Conservation (phyloP, 441 rosid species). For the Gossypium davidsonii region DNA sequence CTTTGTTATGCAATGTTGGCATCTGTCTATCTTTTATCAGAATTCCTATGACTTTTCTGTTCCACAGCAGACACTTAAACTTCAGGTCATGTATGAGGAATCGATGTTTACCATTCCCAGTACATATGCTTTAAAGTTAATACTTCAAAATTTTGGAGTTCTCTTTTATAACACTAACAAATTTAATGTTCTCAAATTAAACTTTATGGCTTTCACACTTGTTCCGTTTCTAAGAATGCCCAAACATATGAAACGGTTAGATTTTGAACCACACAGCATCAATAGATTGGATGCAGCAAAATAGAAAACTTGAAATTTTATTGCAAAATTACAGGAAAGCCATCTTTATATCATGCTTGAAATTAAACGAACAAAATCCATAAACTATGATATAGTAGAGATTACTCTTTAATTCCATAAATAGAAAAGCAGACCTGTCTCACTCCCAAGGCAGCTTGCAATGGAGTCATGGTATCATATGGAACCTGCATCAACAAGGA, state of each 20-base stretch:
- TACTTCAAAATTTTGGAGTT: neutral
- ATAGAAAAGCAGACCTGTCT: slow-evolving; percentile 38
- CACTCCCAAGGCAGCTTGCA: slow-evolving; percentile 72
- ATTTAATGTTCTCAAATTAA: neutral
- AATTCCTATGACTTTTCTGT: neutral
- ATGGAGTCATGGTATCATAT: slow-evolving; percentile 52
- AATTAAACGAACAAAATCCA: neutral
- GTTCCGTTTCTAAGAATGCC: neutral
- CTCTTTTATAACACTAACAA: neutral
- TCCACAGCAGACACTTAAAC: neutral
- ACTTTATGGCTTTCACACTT: neutral
- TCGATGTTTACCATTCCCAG: neutral
- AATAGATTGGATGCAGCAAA: neutral
- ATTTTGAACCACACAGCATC: neutral
- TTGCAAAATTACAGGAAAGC: neutral
- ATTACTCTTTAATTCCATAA: neutral
- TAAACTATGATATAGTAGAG: neutral
- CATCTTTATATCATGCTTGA: neutral
- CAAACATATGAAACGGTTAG: neutral
- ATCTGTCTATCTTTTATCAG: neutral
- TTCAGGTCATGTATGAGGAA: neutral
- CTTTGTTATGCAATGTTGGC: neutral
- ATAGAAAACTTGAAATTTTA: neutral
- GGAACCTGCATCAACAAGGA: slow-evolving; percentile 37
- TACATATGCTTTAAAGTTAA: neutral